Evolutionary conservation across 2,329 filamentous ascomycete genomes (phyloP), one percentile per base, ranked within the genome.

Genomic region (Aspergillus tamarii): DNA sequence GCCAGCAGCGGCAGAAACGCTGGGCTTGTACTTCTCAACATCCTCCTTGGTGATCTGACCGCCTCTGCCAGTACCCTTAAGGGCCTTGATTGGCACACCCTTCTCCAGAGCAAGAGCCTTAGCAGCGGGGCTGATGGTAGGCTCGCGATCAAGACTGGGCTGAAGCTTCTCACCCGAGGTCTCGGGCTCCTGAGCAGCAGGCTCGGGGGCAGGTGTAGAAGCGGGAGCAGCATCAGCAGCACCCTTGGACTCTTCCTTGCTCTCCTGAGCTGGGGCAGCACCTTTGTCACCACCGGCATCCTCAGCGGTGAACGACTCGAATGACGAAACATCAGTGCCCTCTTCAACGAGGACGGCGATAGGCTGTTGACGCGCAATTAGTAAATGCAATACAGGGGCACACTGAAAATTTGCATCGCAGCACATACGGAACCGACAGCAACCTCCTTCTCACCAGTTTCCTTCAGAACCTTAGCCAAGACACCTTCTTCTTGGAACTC

Each of bases 401-500:
- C 41, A 46, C 60, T 63, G 66, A 66, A 16, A 56, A 45, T 67
- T 64, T 65, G 67, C 32, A 26, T 45, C 65, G 64, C 59, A 67
- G 73, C 59, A 88, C 93, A 84, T 88, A 99, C 95, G 82, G 91
- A 95, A 80, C 95, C 95, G 74, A 99, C 93, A 34, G 94, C 80
- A 67, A 99, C 84, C 79, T 99, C 95, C 86, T 98, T 99, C 81
- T 90, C 91, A 70, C 96, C 96, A 65, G 91, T 90, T 53, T 97
- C 91, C 84, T 93, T 95, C 76, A 99, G 85, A 68, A 98, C 87
- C 87, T 97, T 97, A 75, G 95, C 94, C 71, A 99, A 86, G 65
- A 96, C 87, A 84, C 94, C 95, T 79, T 98, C 95, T 76, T 99
- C 95, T 83, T 99, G 95, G 83, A 96, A 98, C 83, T 99, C 95